A percentile compares a stretch with the other conserved stretches of the same genome.
Evolutionary conservation across 176 grass and related monocot species (phyloP).

Genomic region (Poa annua): DNA sequence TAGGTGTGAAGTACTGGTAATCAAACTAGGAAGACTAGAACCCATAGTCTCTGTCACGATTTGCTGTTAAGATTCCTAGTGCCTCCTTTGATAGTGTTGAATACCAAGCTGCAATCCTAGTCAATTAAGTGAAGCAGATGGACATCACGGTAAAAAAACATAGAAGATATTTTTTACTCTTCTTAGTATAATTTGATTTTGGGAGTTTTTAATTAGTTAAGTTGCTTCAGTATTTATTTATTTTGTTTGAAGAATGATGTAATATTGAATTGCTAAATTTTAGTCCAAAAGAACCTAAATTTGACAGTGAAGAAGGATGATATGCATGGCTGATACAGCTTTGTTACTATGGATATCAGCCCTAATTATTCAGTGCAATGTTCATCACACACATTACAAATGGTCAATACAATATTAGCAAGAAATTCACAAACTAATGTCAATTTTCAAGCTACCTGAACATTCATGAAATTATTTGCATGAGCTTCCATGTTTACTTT

Average conservation of each 20-base stretch:
- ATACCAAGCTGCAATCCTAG: conserved; percentile 13
- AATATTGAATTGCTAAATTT: neutral
- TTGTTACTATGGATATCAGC: neutral
- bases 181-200: neutral
- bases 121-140: neutral
- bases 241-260: neutral
- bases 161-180: neutral
- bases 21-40: conserved; percentile 25
- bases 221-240: neutral
- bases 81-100: neutral
- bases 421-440: neutral
- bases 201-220: neutral
- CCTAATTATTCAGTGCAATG: neutral
- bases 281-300: neutral
- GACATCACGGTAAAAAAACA: neutral
- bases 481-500: too few species aligned
- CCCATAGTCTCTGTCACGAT: neutral
- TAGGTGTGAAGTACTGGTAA: neutral
- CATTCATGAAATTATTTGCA: neutral
- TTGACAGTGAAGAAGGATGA: neutral
- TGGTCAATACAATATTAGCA: neutral
- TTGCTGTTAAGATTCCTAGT: conserved; percentile 44
- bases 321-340: neutral
- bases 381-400: neutral
- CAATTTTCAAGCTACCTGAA: too few species aligned